Base-by-base conservation (phyloP, 495 filamentous ascomycete genomes). In the Tuber microsphaerosporum region DNA sequence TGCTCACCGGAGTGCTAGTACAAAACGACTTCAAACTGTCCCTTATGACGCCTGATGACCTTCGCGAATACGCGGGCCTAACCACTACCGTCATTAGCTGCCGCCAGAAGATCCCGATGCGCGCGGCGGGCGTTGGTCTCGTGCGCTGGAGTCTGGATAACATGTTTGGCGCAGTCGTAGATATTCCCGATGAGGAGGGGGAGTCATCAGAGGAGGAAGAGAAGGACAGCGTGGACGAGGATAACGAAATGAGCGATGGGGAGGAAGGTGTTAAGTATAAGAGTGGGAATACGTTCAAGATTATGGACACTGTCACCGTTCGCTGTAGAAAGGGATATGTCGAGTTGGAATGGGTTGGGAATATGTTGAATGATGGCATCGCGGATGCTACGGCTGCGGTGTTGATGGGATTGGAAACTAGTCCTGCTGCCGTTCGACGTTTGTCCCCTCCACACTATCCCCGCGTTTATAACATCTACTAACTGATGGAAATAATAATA, bases 21-120 rank as follows among this genome's bases (percentile, higher is more conserved):
- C 94, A 98, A 80, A 97, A 94, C 82, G 95, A 97, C 79, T 98
- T 98, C 83, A 95, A 97, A 82, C 88, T 98, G 85, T 92, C 91
- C 0, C 86, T 99, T 12, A 98, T 99, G 95, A 94, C 93, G 7
- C 93, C 95, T 0, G 94, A 97, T 76, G 95, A 99, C 82, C 86
- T 99, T 42, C 89, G 92, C 72, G 95, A 99, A 84, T 99, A 97
- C 81, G 95, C 95, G 5, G 96, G 96, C 16, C 85, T 99, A 14
- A 97, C 93, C 0, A 98, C 95, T 0, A 97, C 95, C 0, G 94
- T 91, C 1, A 93, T 99, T 48, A 89, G 88, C 31, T 99, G 96
- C 86, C 92, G 92, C 80, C 96, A 99, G 82, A 89, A 92, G 70
- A 86, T 98, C 65, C 92, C 89, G 0, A 88, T 98, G 34, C 92